Base-by-base conservation (phyloP, 306 rosid genomes). In the Prunus campanulata region DNA sequence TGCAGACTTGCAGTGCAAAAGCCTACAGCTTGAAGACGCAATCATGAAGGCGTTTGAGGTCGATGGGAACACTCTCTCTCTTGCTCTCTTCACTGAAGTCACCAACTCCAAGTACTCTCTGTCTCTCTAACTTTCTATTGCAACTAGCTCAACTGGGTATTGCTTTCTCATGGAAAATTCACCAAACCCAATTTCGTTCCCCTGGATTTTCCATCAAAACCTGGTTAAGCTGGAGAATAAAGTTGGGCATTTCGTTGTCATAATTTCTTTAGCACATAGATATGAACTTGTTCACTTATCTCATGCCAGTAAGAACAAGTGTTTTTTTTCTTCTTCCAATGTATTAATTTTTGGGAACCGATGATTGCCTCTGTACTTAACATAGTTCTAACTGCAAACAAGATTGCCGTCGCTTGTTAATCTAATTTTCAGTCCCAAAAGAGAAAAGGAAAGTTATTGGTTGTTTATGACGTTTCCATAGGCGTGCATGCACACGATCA, bases 41-140 rank as follows among this genome's bases (percentile, higher is more conserved):
- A 80, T 80, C 32, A 92, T 92, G 98, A 90, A 91, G 90, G 57
- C 44, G 44, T 87, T 89, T 72, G 79, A 86, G 32, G 79, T 90
- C 75, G 80, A 85, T 68, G 95, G 90, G 61, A 76, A 62, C 80
- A 70, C 90, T 29, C 85, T 90, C 39, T 82, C 80, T 77, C 84
- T 94, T 66, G 82, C 97, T 6, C 95, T 94, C 65, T 91, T 82
- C 87, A 66, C 79, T 54, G 88, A 90, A 3, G 97, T 94, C 70
- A 81, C 95, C 78, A 90, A 92, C 87, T 88, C 97, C 10, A 89
- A 82, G 98, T 94, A 80, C 70, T 44, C 82, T 87, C 2, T 27
- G 30, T 42, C 76, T 68, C 14, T 70, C 59, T 32, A 6, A 5
- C 39, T 5, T 6, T 63, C 11, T 8, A 5, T 39, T 39, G 9